These are phyloP conservation scores for Rhododendron williamsianum DNA, from an alignment of 148 eudicot species.

Conservation along the genomic window DNA sequence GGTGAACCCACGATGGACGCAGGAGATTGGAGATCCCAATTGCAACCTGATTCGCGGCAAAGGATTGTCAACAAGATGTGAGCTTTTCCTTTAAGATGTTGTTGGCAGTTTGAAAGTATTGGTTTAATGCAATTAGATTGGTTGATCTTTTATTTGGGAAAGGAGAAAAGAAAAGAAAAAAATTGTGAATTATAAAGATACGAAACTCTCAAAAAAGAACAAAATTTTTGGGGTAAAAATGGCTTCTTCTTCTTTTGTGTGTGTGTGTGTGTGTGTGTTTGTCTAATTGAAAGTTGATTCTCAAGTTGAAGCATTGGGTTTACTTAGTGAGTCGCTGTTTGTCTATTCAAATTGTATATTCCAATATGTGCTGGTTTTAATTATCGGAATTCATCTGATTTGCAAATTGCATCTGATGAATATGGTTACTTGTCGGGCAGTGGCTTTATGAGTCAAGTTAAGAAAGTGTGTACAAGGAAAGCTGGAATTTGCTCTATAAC, in stretches of 20 bases:
- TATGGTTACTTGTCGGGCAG: neutral
- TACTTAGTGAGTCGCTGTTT: neutral
- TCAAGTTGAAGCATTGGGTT: neutral
- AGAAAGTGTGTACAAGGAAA: neutral
- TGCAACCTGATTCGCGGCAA: constrained; percentile 44
- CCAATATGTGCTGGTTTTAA: neutral
- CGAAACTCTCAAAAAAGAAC: neutral
- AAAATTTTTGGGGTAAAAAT: neutral
- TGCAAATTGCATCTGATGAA: neutral
- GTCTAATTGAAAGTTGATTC: neutral
- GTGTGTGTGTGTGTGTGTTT: neutral
- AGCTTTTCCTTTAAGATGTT: constrained; percentile 1
- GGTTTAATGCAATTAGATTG: neutral
- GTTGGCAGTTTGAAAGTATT: neutral
- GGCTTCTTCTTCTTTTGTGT: neutral
- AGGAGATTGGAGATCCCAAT: constrained; percentile 58
- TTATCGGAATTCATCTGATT: neutral
- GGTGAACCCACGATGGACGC: constrained; percentile 35
- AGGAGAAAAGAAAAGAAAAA: neutral
- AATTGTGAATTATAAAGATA: neutral
- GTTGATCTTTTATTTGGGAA: neutral
- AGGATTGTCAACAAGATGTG: constrained; percentile 58
- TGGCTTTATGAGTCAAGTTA: neutral
- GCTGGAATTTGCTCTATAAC: constrained; percentile 9
- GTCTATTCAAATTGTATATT: neutral